Base-by-base conservation (phyloP, 163 green algal genomes). In the Scenedesmus sp. region DNA sequence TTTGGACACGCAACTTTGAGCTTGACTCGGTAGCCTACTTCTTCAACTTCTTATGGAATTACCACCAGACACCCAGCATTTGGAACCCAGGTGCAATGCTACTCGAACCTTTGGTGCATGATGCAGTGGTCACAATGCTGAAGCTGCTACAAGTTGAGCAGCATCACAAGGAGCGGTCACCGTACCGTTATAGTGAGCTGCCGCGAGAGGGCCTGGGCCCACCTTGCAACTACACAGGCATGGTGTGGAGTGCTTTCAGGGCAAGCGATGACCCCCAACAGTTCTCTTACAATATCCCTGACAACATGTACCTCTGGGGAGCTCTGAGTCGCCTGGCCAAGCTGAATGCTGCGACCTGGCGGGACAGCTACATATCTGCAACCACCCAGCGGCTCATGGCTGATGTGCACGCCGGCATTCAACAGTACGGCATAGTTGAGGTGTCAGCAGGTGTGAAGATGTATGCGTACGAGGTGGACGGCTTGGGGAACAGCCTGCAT, bases 261-360 rank as follows among this genome's bases (percentile, higher is more conserved):
- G 54, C 89, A 16, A 90, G 67, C 34, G 89, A 92, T 60, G 82
- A 92, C 83, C 89, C 82, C 5, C 92, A 96, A 34, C 79, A 88
- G 54, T 97, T 94, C 86, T 86, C 90, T 18, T 97, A 94, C 94
- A 95, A 95, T 59, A 94, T 97, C 54, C 95, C 96, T 0, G 87
- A 87, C 64, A 96, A 97, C 95, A 97, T 97, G 92, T 97, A 96
- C 84, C 93, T 93, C 1, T 94, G 89, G 13, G 94, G 91, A 20
- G 93, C 95, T 1, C 90, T 97, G 82, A 84, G 95, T 83, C 94
- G 95, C 5, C 55, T 95, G 10, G 56, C 93, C 12, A 86, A 91
- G 59, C 83, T 97, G 20, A 97, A 97, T 54, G 23, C 5, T 13
- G 82, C 55, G 3, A 77, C 86, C 3, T 92, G 89, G 89, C 15